phyloP scores from a whole-genome alignment of 768 basidiomycete species.

The Pisolithus sp. region DNA sequence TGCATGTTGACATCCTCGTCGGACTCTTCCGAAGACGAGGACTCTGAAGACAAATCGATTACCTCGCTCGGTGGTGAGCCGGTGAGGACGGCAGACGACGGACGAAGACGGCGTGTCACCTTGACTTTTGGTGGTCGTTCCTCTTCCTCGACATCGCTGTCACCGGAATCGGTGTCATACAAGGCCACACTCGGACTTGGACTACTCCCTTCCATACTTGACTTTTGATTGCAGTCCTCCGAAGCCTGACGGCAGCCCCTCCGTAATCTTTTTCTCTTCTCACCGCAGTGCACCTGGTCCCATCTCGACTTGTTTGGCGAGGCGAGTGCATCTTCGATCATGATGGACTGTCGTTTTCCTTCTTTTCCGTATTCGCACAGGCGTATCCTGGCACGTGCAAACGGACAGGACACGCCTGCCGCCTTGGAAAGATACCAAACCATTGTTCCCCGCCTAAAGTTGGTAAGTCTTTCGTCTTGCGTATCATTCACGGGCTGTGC shows the following conservation, averaged over 20 bases:
- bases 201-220: conserved; percentile 8
- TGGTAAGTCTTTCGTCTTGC: conserved; percentile 44
- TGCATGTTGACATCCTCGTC: conserved; percentile 16
- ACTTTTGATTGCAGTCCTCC: conserved; percentile 8
- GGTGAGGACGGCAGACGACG: conserved; percentile 22
- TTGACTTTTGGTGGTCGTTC: conserved; percentile 56
- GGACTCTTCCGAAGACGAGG: conserved; percentile 35
- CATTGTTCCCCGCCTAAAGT: conserved; percentile 71
- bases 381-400: conserved; percentile 64
- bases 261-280: conserved; percentile 39
- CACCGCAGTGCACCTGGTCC: conserved; percentile 36
- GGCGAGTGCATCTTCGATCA: conserved; percentile 26
- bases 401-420: conserved; percentile 71
- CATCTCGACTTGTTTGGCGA: conserved; percentile 36
- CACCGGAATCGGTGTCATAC: conserved; percentile 23
- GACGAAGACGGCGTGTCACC: conserved; percentile 58
- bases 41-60: conserved; percentile 39
- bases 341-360: conserved; percentile 29
- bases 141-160: conserved; percentile 23
- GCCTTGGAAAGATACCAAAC: conserved; percentile 79
- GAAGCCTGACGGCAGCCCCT: conserved; percentile 26
- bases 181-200: conserved; percentile 21
- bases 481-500: not conserved
- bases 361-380: conserved; percentile 60
- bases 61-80: conserved; percentile 19